Evolutionary conservation across 805 yeast species (phyloP).

Genomic region (Grigorovia transvaalensis): DNA sequence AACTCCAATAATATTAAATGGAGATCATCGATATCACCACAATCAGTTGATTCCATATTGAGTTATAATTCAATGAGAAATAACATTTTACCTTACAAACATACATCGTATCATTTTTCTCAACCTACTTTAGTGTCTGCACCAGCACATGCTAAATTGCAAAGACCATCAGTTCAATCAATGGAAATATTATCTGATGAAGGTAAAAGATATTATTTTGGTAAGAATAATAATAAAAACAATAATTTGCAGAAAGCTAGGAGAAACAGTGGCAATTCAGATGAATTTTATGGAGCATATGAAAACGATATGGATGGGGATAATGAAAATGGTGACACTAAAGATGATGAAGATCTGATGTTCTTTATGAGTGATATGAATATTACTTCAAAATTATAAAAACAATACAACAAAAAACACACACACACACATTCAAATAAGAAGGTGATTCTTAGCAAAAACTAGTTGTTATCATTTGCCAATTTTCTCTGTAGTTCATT

Average conservation of each 20-base stretch:
- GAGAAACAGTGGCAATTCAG: not conserved
- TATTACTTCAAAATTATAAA: constrained; percentile 18
- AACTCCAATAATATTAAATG: not conserved
- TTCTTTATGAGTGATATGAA: constrained; percentile 73
- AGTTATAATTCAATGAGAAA: constrained; percentile 11
- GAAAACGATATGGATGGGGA: constrained; percentile 24
- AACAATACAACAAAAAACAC: not conserved
- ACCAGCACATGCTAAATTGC: constrained; percentile 28
- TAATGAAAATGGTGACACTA: constrained; percentile 28
- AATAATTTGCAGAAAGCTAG: not conserved
- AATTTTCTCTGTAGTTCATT: too few species aligned
- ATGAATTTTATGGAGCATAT: constrained; percentile 11
- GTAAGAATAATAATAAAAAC: not conserved
- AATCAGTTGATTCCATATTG: constrained; percentile 21
- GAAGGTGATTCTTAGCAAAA: not conserved
- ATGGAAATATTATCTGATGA: constrained; percentile 11
- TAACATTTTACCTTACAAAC: constrained; percentile 19
- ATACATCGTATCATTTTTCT: constrained; percentile 17
- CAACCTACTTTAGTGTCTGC: constrained; percentile 25
- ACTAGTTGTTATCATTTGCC: too few species aligned
- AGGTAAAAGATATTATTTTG: constrained; percentile 1
- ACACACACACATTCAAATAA: too few species aligned
- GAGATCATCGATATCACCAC: constrained; percentile 16
- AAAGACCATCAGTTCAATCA: constrained; percentile 19
- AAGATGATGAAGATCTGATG: constrained; percentile 56